Conservation (phyloP, 108 stramenopile species). For the Fistulifera pelliculosa region DNA sequence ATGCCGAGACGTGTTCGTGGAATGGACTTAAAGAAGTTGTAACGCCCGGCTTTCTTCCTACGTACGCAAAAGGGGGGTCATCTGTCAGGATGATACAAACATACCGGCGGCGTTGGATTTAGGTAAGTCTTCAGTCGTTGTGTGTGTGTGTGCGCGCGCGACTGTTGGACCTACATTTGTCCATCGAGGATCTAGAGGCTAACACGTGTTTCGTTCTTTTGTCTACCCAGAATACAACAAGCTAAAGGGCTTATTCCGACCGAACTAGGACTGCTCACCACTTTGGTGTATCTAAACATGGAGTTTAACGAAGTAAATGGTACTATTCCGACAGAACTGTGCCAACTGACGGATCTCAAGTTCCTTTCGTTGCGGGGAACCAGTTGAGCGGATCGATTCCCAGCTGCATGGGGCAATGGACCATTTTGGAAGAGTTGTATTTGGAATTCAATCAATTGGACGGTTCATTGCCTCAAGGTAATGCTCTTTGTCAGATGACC, state of each 20-base stretch:
- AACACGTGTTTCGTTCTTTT: too few relatives aligned
- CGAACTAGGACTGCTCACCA: constrained; percentile 1
- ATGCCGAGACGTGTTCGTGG: too few relatives aligned
- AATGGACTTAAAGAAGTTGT: too few relatives aligned
- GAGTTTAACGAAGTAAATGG: constrained; percentile 1
- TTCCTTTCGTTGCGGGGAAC: not conserved
- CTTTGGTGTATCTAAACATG: not conserved
- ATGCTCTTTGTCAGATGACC: constrained; percentile 9
- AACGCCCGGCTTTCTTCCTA: too few relatives aligned
- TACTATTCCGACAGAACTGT: not conserved
- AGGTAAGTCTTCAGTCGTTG: too few relatives aligned
- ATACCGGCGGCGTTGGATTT: too few relatives aligned
- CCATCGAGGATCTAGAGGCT: too few relatives aligned
- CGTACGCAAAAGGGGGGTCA: too few relatives aligned
- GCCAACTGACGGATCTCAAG: not conserved
- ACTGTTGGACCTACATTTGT: too few relatives aligned
- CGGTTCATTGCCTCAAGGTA: not conserved
- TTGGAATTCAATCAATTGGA: not conserved
- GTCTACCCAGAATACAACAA: not conserved
- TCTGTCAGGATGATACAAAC: too few relatives aligned
- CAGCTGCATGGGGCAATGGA: not conserved
- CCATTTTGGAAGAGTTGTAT: not conserved
- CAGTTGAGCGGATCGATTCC: not conserved
- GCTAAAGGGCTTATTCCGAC: constrained; percentile 26
- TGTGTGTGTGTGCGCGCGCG: too few relatives aligned